Evolutionary conservation across 352 stramenopile species (phyloP), one percentile per base, ranked within the genome.

Genomic region (Phytophthora citrophthora): DNA sequence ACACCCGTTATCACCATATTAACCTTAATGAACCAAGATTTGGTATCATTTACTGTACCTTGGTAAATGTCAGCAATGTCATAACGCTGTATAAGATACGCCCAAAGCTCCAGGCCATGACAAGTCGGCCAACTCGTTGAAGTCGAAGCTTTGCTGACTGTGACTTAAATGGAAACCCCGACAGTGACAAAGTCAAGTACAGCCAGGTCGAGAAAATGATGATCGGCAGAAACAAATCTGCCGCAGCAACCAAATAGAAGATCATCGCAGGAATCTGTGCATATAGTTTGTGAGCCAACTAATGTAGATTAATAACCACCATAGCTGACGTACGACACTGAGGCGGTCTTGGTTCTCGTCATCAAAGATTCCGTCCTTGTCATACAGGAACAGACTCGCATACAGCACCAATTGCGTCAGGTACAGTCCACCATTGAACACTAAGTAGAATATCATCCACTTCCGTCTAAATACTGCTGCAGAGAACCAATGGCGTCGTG

Each of bases 401-500:
- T 97, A 97, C 32, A 97, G 72, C 55, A 97, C 72, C 12, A 97
- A 54, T 73, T 97, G 91, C 36, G 81, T 86, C 20, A 91, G 65
- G 74, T 97, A 97, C 13, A 97, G 68, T 27, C 72, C 77, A 29
- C 86, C 89, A 69, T 97, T 97, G 69, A 97, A 97, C 24, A 97
- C 78, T 27, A 97, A 73, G 64, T 97, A 97, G 47, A 94, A 94
- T 32, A 97, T 93, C 83, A 97, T 93, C 85, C 91, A 97, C 16
- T 88, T 83, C 9, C 87, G 83, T 20, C 90, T 83, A 52, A 97
- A 97, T 13, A 83, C 64, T 18, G 80, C 74, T 0, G 90, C 80
- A 12, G 88, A 96, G 49, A 97, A 94, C 91, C 91, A 97, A 63
- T 97, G 91, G 46, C 86, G 81, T 3, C 91, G 86, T 36, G 88